Base-by-base conservation (phyloP, 2,329 filamentous ascomycete genomes). In the Calonectria naviculata region DNA sequence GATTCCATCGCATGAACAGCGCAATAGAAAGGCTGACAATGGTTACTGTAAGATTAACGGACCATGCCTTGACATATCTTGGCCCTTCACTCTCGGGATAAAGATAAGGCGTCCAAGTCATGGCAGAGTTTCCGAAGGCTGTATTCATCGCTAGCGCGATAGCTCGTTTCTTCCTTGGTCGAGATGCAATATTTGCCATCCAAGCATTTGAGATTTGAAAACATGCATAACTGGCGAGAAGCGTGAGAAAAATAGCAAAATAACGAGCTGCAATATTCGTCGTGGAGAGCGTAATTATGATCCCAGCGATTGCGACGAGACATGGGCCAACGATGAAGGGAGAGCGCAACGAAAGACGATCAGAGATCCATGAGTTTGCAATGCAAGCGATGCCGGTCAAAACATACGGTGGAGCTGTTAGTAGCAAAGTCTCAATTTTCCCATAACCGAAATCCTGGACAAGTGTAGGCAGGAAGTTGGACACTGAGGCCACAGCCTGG, bases 401-500 rank as follows among this genome's bases (percentile, higher is more conserved):
- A 2, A 81, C 29, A 52, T 79, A 81, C 0, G 80, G 80, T 12
- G 80, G 80, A 2, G 79, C 75, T 6, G 79, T 80, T 2, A 81
- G 66, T 10, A 81, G 76, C 0, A 81, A 74, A 1, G 80, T 81
- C 17, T 79, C 54, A 44, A 77, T 77, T 15, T 74, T 78, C n/a
- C 44, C 58, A 65, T 71, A 81, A 3, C 80, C 80, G 49, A 81
- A 78, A 29, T 72, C 76, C 26, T 75, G 71, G 52, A 81, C 79
- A 13, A 81, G 72, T 2, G 79, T 80, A 8, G 80, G 80, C 19
- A 81, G 71, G 68, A 81, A 81, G 71, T 80, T 81, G 56, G 79
- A 80, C 12, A 81, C 66, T 3, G 79, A 79, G 3, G 79, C 79
- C 6, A 77, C 78, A 4, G 79, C 78, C 65, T 81, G 78, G 8